These are phyloP conservation scores for Mortierella sp. DNA, from an alignment of 371 early-diverging fungal species.

Conservation along the genomic window DNA sequence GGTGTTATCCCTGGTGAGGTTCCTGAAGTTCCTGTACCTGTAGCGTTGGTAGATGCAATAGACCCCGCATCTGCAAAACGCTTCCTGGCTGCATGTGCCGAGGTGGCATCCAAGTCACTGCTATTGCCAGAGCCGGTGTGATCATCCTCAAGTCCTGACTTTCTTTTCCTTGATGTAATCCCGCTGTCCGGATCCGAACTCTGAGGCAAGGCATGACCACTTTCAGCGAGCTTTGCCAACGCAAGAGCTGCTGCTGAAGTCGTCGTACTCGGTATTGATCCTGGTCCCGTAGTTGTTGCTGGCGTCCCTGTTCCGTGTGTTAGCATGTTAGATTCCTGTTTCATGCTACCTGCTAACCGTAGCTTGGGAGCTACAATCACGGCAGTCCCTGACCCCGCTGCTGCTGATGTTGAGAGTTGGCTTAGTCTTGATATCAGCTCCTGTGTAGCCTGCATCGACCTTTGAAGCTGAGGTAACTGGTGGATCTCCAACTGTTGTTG, in stretches of 20 bases:
- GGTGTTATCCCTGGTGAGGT: background rate
- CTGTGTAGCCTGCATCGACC: constrained; percentile 46
- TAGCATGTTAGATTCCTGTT: background rate
- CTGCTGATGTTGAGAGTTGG: constrained; percentile 36
- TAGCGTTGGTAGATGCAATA: background rate
- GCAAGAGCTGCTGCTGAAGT: constrained; percentile 23
- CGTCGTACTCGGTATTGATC: background rate
- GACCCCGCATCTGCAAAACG: constrained; percentile 1
- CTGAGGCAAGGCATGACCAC: constrained; percentile 5
- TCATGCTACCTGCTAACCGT: background rate
- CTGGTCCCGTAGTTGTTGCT: constrained; percentile 1
- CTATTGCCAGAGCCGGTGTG: background rate
- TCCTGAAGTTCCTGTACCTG: background rate
- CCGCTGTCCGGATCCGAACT: background rate
- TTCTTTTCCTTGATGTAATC: background rate
- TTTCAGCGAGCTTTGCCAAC: constrained; percentile 18
- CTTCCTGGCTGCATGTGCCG: constrained; percentile 3
- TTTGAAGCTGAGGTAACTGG: constrained; percentile 35
- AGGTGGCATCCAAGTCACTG: constrained; percentile 1
- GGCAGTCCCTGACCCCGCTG: constrained; percentile 47
- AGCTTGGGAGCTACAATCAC: constrained; percentile 27
- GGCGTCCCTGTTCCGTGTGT: constrained; percentile 1
- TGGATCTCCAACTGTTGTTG: constrained; percentile 34
- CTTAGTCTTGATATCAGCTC: constrained; percentile 41
- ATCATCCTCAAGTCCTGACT: background rate